Base-by-base conservation (phyloP, 805 yeast genomes). In the Schizosaccharomyces cryophilus region DNA sequence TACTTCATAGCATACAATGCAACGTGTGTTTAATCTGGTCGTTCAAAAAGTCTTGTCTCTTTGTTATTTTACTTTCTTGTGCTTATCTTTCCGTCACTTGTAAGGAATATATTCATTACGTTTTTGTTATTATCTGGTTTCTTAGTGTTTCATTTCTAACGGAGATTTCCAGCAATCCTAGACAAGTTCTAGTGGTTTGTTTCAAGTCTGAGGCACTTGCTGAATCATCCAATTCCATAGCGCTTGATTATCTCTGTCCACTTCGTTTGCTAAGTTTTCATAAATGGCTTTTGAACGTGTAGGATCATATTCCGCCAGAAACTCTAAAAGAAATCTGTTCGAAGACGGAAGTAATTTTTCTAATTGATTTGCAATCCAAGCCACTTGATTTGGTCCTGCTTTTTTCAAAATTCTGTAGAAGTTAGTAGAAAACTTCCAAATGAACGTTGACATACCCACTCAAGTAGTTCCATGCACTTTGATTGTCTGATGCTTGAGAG, bases 391-490 rank as follows among this genome's bases (percentile, higher is more conserved):
- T 7, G 35, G 38, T 51, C 35, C 35, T 26, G 29, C 19, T 26
- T 51, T 24, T 21, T 21, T 17, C 19, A 21, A 1, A 19, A 51
- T 17, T 9, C 56, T 29, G 35, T 51, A 29, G 24, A 21, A 45
- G 13, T 45, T n/a, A 45, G 21, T 19, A n/a, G 9, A 24, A 19
- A 45, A 17, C 13, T 45, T 19, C 13, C 11, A 6, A 11, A 4
- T 11, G 17, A 19, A 7, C 7, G 24, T 7, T 6, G 21, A 45
- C 51, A 6, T 45, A 45, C 0, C 90, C 95, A 6, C 70, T 68
- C 19, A 88, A 69, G 68, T 90, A 93, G 66, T 84, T 83, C 98
- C 97, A 90, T 0, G 85, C 73, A 5, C 94, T 81, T 56, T 84
- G 81, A 68, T 93, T 90, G 56, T 85, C 87, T 0, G 96, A 95